A percentile compares a stretch with the other conserved stretches of the same genome.
These are phyloP conservation scores for Saturnispora galanensis DNA, from an alignment of 805 yeast species.

Conservation along the genomic window DNA sequence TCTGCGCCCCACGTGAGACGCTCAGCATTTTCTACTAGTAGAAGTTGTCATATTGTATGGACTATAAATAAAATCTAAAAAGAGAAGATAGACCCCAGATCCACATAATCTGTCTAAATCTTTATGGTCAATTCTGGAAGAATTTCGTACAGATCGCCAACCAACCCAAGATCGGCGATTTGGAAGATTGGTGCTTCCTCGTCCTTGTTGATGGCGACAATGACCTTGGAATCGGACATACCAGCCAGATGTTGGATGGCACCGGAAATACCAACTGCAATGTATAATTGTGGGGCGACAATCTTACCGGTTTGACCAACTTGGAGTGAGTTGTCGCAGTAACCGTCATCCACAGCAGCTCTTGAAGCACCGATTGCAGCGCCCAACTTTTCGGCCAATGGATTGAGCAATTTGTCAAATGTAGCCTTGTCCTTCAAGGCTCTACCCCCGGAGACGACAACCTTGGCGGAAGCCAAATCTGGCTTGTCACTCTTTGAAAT, in stretches of 20 bases:
- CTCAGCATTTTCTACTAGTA: too few relatives aligned
- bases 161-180: slow-evolving; percentile 81
- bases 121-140: slow-evolving; percentile 88
- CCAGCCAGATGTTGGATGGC: slow-evolving; percentile 98
- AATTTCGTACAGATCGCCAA: slow-evolving; percentile 77
- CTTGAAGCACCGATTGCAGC: slow-evolving; percentile 98
- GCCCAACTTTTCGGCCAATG: slow-evolving; percentile 71
- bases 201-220: slow-evolving; percentile 92
- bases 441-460: slow-evolving; percentile 87
- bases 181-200: slow-evolving; percentile 91
- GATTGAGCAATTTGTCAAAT: slow-evolving; percentile 66
- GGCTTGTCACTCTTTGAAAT: slow-evolving; percentile 77
- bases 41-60: too few relatives aligned
- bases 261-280: slow-evolving; percentile 92
- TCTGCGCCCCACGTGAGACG: too few relatives aligned
- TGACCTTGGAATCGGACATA: slow-evolving; percentile 90
- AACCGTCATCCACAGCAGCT: slow-evolving; percentile 96
- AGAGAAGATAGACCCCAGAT: too few relatives aligned
- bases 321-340: slow-evolving; percentile 90
- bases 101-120: slow-evolving; percentile 26
- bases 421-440: slow-evolving; percentile 86
- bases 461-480: slow-evolving; percentile 74
- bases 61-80: background rate
- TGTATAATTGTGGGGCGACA: slow-evolving; percentile 89
- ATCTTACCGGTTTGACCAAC: slow-evolving; percentile 98